Conservation (phyloP, 1,139 yeast genomes). For the Protomyces pachydermus region DNA sequence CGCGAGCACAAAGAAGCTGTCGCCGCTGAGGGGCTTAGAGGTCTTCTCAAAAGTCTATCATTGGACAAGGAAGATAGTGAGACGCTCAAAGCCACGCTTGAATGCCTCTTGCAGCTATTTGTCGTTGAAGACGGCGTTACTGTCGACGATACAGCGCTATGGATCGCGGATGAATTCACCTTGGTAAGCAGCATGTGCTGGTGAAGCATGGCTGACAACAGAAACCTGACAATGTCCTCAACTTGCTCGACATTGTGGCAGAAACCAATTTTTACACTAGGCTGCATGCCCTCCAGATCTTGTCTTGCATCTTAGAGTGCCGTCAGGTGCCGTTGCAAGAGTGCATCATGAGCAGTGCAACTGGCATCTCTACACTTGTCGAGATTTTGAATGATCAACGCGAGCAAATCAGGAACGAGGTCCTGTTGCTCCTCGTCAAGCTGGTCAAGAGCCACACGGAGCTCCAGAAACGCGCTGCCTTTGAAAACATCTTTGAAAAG, state of each 20-base stretch:
- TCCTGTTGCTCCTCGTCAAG: slow-evolving; percentile 67
- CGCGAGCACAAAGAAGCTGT: slow-evolving; percentile 85
- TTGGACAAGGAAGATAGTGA: slow-evolving; percentile 65
- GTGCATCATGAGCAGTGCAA: slow-evolving; percentile 64
- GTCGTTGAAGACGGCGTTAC: slow-evolving; percentile 49
- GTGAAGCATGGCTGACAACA: slow-evolving; percentile 36
- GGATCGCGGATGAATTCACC: slow-evolving; percentile 93
- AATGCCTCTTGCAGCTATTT: slow-evolving; percentile 75
- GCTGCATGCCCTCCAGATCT: slow-evolving; percentile 72
- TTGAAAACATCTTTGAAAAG: slow-evolving; percentile 84
- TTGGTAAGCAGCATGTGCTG: slow-evolving; percentile 43
- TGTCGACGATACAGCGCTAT: slow-evolving; percentile 79
- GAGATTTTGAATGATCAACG: slow-evolving; percentile 61
- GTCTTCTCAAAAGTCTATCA: slow-evolving; percentile 61
- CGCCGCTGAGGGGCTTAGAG: slow-evolving; percentile 79
- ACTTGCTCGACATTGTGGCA: slow-evolving; percentile 55
- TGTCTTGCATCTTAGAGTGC: slow-evolving; percentile 77
- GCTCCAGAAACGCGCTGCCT: slow-evolving; percentile 88
- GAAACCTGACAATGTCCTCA: slow-evolving; percentile 51
- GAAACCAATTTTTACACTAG: slow-evolving; percentile 67
- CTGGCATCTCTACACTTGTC: slow-evolving; percentile 74
- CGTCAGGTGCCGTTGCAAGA: slow-evolving; percentile 74
- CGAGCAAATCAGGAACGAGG: slow-evolving; percentile 60
- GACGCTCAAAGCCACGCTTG: slow-evolving; percentile 75
- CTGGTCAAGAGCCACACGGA: slow-evolving; percentile 77